Conservation (phyloP, 768 basidiomycete genomes). For the Serendipita vermifera region DNA sequence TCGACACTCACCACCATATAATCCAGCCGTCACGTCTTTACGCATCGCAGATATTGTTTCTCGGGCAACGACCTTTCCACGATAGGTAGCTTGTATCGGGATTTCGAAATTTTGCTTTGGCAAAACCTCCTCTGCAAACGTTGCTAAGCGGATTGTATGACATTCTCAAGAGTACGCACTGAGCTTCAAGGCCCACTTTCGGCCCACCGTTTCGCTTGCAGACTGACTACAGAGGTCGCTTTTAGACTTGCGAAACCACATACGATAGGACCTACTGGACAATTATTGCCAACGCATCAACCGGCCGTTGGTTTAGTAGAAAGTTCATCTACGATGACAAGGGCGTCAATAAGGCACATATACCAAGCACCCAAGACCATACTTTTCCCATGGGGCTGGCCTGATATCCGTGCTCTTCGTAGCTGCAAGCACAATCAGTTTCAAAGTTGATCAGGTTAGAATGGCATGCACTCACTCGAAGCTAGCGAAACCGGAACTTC, state of each 20-base stretch:
- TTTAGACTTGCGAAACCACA: no score
- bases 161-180: conserved; percentile 36
- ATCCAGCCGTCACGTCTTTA: conserved; percentile 85
- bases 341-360: conserved; percentile 5
- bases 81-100: conserved; percentile 87
- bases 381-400: conserved; percentile 76
- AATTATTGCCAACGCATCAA: conserved; percentile 88
- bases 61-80: conserved; percentile 75
- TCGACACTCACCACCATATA: conserved; percentile 61
- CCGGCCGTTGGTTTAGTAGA: conserved; percentile 72
- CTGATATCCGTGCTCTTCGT: conserved; percentile 87
- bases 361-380: background rate
- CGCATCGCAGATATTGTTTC: conserved; percentile 77
- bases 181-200: conserved; percentile 83
- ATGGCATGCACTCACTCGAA: conserved; percentile 58
- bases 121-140: conserved; percentile 64
- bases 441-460: background rate
- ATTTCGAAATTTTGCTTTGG: conserved; percentile 89
- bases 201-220: conserved; percentile 57
- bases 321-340: conserved; percentile 59
- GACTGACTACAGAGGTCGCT: conserved; percentile 36
- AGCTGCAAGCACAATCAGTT: conserved; percentile 39
- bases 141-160: background rate
- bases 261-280: conserved; percentile 45
- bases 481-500: conserved; percentile 82